Evolutionary conservation across 805 yeast species (phyloP).

Genomic region (Priceomyces castillae): DNA sequence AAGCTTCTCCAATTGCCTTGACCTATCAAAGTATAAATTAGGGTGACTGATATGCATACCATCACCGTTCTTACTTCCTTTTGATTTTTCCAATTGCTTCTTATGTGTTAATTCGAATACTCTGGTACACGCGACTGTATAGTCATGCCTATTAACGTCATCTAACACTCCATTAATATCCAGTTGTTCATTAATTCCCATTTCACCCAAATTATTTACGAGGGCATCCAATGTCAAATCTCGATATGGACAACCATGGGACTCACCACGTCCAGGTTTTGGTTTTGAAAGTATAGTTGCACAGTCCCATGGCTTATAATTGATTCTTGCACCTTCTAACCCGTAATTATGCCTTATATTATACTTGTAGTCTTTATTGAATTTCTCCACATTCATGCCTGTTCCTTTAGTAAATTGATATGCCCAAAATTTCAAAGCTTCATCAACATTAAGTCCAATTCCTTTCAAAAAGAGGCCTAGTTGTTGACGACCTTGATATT

Average conservation of each 20-base stretch:
- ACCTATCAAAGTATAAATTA: constrained; percentile 79
- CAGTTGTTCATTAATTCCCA: constrained; percentile 63
- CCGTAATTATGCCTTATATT: constrained; percentile 90
- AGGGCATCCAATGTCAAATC: constrained; percentile 68
- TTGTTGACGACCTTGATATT: constrained; percentile 83
- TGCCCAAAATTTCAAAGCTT: constrained; percentile 84
- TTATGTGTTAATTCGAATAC: constrained; percentile 75
- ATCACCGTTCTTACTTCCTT: constrained; percentile 33
- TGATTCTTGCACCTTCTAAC: constrained; percentile 82
- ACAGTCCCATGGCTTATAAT: constrained; percentile 86
- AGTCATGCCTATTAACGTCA: constrained; percentile 65
- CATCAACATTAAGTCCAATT: constrained; percentile 83
- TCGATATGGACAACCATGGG: constrained; percentile 92
- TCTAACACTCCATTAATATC: constrained; percentile 62
- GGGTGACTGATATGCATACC: constrained; percentile 78
- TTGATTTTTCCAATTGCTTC: constrained; percentile 39
- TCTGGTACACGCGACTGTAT: constrained; percentile 83
- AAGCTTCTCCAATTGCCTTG: constrained; percentile 51
- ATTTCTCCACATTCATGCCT: constrained; percentile 64
- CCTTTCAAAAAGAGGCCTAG: constrained; percentile 83
- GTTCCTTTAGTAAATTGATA: constrained; percentile 58
- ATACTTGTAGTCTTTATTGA: constrained; percentile 85
- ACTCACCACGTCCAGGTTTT: constrained; percentile 63
- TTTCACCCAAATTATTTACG: constrained; percentile 49
- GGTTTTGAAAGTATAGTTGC: constrained; percentile 70